A percentile compares a stretch with the other conserved stretches of the same genome.
Conservation (phyloP, 768 basidiomycete genomes). For the Rossbeevera mucosa region DNA sequence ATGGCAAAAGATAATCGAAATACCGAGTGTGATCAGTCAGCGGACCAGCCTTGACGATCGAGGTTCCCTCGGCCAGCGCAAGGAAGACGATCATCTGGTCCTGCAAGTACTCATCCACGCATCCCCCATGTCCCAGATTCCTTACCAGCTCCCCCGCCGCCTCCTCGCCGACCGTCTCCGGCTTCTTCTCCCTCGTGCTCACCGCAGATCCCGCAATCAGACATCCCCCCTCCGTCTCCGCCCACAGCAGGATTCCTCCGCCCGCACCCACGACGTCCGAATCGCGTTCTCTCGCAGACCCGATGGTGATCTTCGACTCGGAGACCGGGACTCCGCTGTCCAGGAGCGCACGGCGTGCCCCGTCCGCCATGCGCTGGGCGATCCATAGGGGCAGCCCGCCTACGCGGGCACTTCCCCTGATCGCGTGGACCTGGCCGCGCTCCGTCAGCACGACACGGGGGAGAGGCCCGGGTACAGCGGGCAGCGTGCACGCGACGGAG, state of each 20-base stretch:
- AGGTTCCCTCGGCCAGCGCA: slow-evolving; percentile 64
- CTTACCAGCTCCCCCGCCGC: slow-evolving; percentile 57
- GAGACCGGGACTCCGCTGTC: slow-evolving; percentile 28
- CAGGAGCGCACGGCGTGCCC: slow-evolving; percentile 45
- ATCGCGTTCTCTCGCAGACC: slow-evolving; percentile 44
- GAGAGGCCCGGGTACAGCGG: slow-evolving; percentile 37
- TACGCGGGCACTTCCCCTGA: slow-evolving; percentile 60
- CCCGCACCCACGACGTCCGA: slow-evolving; percentile 53
- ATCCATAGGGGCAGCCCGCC: slow-evolving; percentile 57
- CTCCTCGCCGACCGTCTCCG: slow-evolving; percentile 48
- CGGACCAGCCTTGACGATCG: slow-evolving; percentile 51
- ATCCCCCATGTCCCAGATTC: slow-evolving; percentile 61
- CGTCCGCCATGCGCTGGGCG: slow-evolving; percentile 52
- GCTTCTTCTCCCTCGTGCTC: slow-evolving; percentile 46
- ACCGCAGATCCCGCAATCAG: slow-evolving; percentile 66
- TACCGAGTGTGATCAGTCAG: slow-evolving; percentile 68
- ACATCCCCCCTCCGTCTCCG: slow-evolving; percentile 64
- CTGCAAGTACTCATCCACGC: slow-evolving; percentile 66
- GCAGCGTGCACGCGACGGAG: slow-evolving; percentile 41
- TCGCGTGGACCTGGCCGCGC: slow-evolving; percentile 47
- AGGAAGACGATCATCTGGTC: slow-evolving; percentile 80
- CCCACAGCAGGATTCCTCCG: slow-evolving; percentile 72
- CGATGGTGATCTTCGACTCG: slow-evolving; percentile 27
- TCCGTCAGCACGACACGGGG: slow-evolving; percentile 47
- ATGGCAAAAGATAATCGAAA: slow-evolving; percentile 7